phyloP scores from a whole-genome alignment of 148 eudicot species.

The Nepenthes gracilis region DNA sequence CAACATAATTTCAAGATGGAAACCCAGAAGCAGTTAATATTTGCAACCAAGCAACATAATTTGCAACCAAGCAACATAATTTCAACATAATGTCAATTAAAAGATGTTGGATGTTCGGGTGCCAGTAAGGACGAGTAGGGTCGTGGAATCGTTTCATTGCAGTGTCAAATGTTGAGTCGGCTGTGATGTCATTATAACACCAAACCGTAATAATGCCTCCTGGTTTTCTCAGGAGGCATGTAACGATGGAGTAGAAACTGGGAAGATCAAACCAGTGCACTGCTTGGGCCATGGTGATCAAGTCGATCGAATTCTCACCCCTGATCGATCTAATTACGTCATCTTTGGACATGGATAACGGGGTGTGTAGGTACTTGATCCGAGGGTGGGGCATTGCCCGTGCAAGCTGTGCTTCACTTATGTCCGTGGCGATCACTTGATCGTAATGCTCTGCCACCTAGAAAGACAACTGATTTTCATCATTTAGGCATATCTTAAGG shows the following conservation, averaged over 20 bases:
- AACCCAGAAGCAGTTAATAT: too few species aligned
- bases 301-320: constrained; percentile 26
- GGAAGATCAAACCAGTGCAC: neutral
- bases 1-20: too few species aligned
- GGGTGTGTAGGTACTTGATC: constrained; percentile 34
- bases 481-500: neutral
- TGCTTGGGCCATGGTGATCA: constrained; percentile 36
- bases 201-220: neutral
- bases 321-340: constrained; percentile 25
- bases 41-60: too few species aligned
- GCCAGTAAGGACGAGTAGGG: neutral
- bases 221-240: neutral
- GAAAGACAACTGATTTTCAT: neutral
- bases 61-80: too few species aligned
- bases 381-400: constrained; percentile 52
- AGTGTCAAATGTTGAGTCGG: neutral
- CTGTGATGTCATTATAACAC: neutral
- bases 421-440: constrained; percentile 61
- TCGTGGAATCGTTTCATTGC: neutral
- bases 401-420: constrained; percentile 49
- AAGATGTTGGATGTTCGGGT: neutral
- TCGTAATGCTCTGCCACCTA: constrained; percentile 43
- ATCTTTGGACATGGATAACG: constrained; percentile 17
- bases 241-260: neutral
- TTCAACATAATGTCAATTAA: neutral